phyloP scores from a whole-genome alignment of 495 filamentous ascomycete species.

The Aspergillus diversus region DNA sequence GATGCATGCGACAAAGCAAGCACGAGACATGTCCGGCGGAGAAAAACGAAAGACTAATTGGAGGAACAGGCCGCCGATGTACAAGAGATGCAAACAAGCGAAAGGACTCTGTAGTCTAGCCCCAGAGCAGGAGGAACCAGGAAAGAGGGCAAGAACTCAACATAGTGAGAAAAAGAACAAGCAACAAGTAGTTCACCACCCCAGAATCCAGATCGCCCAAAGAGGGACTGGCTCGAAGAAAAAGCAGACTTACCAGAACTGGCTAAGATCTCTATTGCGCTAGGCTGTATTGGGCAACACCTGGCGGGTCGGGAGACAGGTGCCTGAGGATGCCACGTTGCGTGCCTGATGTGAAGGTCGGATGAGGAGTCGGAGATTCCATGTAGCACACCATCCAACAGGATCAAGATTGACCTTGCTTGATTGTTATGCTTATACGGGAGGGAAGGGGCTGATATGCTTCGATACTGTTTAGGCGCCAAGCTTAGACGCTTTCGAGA shows the following conservation, averaged over 20 bases:
- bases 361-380: not conserved
- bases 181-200: slow-evolving; percentile 10
- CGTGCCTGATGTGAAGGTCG: slow-evolving; percentile 11
- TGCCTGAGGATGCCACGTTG: slow-evolving; percentile 26
- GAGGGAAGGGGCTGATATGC: not conserved
- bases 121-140: slow-evolving; percentile 3
- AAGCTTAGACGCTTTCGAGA: slow-evolving; percentile 15
- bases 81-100: slow-evolving; percentile 2
- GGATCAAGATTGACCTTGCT: not conserved
- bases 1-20: slow-evolving; percentile 16
- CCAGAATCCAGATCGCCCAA: slow-evolving; percentile 24
- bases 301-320: slow-evolving; percentile 6
- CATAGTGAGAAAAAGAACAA: slow-evolving; percentile 5
- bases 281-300: slow-evolving; percentile 23
- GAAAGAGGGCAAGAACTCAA: not conserved
- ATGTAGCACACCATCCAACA: slow-evolving; percentile 9
- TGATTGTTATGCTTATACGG: not conserved
- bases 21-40: slow-evolving; percentile 14
- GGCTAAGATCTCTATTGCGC: slow-evolving; percentile 15
- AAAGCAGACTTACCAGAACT: slow-evolving; percentile 20
- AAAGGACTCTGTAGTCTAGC: not conserved
- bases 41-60: slow-evolving; percentile 8
- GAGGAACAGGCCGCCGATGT: not conserved
- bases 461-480: slow-evolving; percentile 1
- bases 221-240: slow-evolving; percentile 29